Percentiles rank a stretch among this genome's conserved stretches.
These are phyloP conservation scores for Penicillium sp. DNA, from an alignment of 2,329 filamentous ascomycete genomes.

Conservation along the genomic window DNA sequence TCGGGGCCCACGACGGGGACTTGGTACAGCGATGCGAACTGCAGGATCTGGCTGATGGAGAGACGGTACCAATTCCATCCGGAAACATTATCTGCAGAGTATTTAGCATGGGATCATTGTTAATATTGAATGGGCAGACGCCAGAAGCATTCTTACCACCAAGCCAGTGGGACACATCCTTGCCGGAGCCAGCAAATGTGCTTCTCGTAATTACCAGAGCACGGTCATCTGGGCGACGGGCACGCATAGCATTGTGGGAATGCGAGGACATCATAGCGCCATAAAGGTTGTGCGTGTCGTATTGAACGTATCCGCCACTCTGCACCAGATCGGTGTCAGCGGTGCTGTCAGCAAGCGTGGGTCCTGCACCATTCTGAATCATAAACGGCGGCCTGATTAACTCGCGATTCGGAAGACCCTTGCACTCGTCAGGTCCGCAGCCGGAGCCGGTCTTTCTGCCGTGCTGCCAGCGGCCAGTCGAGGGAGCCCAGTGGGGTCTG, in stretches of 20 bases:
- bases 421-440: constrained; percentile 9
- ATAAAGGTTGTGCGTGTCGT: constrained; percentile 74
- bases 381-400: constrained; percentile 62
- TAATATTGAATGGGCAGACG: not conserved
- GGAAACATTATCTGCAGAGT: constrained; percentile 7
- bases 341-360: constrained; percentile 51
- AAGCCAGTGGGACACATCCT: constrained; percentile 14
- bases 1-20: constrained; percentile 67
- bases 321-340: constrained; percentile 66
- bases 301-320: constrained; percentile 59
- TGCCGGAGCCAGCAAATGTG: constrained; percentile 67
- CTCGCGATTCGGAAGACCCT: constrained; percentile 56
- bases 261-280: constrained; percentile 53
- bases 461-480: constrained; percentile 10
- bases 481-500: not conserved
- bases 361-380: constrained; percentile 60
- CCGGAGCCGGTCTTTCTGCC: constrained; percentile 49
- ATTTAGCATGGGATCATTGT: constrained; percentile 1
- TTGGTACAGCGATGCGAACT: constrained; percentile 63
- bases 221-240: constrained; percentile 55
- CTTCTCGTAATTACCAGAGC: constrained; percentile 71
- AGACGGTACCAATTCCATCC: constrained; percentile 46
- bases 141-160: constrained; percentile 1
- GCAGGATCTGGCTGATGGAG: constrained; percentile 57
- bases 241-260: constrained; percentile 56